phyloP scores from a whole-genome alignment of 257 asterid species.

The Penstemon davidsonii region DNA sequence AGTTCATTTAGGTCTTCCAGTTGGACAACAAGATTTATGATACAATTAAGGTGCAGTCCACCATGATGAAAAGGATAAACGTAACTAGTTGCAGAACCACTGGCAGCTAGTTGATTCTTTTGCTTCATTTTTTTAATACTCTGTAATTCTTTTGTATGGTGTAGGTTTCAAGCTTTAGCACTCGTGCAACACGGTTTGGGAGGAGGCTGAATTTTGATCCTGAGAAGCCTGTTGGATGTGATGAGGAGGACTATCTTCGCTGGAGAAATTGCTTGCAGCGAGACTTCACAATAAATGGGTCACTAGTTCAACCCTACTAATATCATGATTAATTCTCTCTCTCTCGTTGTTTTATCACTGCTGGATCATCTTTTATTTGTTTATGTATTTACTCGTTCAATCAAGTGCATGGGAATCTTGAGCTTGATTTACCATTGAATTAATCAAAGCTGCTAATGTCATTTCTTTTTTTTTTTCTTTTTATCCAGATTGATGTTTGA shows the following conservation, averaged over 20 bases:
- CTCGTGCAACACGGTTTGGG: slow-evolving; percentile 51
- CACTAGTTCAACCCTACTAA: slow-evolving; percentile 27
- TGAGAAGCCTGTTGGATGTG: slow-evolving; percentile 60
- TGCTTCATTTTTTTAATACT: background rate
- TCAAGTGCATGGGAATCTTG: background rate
- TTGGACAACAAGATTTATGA: background rate
- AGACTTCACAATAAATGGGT: slow-evolving; percentile 90
- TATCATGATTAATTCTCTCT: slow-evolving; percentile 19
- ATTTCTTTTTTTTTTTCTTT: slow-evolving; percentile 8
- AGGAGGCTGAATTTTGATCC: slow-evolving; percentile 43
- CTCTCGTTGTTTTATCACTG: slow-evolving; percentile 5
- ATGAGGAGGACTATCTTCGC: slow-evolving; percentile 65
- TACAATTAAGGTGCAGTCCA: slow-evolving; percentile 2
- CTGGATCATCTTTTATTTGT: slow-evolving; percentile 13
- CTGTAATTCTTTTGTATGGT: slow-evolving; percentile 15
- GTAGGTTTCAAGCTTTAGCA: slow-evolving; percentile 91
- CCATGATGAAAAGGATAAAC: background rate
- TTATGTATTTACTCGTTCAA: background rate
- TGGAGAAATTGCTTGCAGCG: slow-evolving; percentile 78
- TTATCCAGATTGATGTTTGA: slow-evolving; percentile 76
- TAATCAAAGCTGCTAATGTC: slow-evolving; percentile 25
- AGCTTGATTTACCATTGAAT: background rate
- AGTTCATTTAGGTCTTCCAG: slow-evolving; percentile 3
- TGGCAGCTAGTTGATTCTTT: background rate
- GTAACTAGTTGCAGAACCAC: background rate